These are phyloP conservation scores for Crithidia bombi DNA, from an alignment of 208 protist genomes.

Conservation along the genomic window DNA sequence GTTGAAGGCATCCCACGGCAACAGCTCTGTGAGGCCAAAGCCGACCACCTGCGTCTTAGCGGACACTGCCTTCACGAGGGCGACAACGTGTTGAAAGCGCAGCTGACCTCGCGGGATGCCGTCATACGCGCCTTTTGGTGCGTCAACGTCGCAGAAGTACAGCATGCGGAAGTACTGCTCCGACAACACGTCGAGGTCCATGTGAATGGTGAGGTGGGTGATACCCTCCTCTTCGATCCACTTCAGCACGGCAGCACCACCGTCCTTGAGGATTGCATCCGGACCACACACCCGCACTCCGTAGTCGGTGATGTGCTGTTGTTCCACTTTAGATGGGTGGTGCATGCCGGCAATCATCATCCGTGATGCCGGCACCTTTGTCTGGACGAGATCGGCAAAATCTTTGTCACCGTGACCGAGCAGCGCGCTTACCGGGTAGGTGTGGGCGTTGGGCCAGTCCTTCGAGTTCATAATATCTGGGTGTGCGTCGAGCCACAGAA, in stretches of 20 bases:
- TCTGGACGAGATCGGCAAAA: slow-evolving; percentile 14
- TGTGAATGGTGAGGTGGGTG: slow-evolving; percentile 41
- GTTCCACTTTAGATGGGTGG: slow-evolving; percentile 14
- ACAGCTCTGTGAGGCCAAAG: slow-evolving; percentile 39
- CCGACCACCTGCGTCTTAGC: slow-evolving; percentile 33
- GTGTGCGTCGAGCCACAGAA: slow-evolving; percentile 46
- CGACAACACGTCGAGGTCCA: slow-evolving; percentile 45
- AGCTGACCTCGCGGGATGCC: slow-evolving; percentile 33
- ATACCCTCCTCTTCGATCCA: slow-evolving; percentile 39
- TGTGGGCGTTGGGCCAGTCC: slow-evolving; percentile 34
- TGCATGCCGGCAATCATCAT: slow-evolving; percentile 35
- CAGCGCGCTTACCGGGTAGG: slow-evolving; percentile 25
- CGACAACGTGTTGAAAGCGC: slow-evolving; percentile 17
- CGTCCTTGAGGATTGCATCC: slow-evolving; percentile 9
- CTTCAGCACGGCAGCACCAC: slow-evolving; percentile 21
- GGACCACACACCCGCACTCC: slow-evolving; percentile 22
- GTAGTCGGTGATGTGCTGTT: slow-evolving; percentile 30
- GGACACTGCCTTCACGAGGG: slow-evolving; percentile 24
- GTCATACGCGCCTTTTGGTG: slow-evolving; percentile 11
- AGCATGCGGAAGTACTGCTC: slow-evolving; percentile 20
- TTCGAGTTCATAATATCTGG: slow-evolving; percentile 36
- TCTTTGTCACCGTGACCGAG: slow-evolving; percentile 27
- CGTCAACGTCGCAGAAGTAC: slow-evolving; percentile 31
- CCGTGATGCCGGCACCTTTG: slow-evolving; percentile 14
- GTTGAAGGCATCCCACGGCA: slow-evolving; percentile 39